Conservation (phyloP, 768 basidiomycete species). For the Panaeolus papilionaceus region DNA sequence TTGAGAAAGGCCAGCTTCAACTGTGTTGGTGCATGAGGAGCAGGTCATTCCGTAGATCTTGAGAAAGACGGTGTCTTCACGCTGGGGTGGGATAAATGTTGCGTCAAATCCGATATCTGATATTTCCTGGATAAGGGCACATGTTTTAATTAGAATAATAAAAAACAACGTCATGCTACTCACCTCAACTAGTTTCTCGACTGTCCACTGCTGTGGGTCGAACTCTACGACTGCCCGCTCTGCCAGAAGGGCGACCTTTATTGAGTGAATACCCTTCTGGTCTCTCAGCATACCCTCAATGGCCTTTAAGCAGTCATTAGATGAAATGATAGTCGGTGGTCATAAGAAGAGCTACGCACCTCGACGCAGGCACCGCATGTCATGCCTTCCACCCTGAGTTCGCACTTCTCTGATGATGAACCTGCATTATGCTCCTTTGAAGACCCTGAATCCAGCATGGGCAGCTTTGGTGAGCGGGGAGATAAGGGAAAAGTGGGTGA, state of each 20-base stretch:
- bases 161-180: conserved; percentile 32
- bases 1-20: conserved; percentile 71
- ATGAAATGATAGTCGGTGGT: conserved; percentile 3
- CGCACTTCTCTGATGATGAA: conserved; percentile 60
- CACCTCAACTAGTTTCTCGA: conserved; percentile 80
- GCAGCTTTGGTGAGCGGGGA: not conserved
- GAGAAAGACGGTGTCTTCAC: conserved; percentile 72
- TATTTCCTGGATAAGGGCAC: conserved; percentile 69
- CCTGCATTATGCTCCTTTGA: conserved; percentile 5
- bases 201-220: conserved; percentile 81
- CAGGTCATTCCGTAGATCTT: conserved; percentile 94
- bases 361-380: conserved; percentile 90
- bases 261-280: conserved; percentile 87
- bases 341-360: conserved; percentile 48
- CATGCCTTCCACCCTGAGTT: conserved; percentile 88
- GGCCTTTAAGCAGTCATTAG: conserved; percentile 49
- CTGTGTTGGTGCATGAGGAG: conserved; percentile 77
- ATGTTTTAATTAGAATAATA: conserved; percentile 17
- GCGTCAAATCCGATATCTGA: conserved; percentile 94
- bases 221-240: conserved; percentile 93
- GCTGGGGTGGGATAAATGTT: conserved; percentile 68
- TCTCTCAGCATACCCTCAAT: conserved; percentile 85
- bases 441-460: conserved; percentile 14
- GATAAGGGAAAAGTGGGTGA: not conserved
- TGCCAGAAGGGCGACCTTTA: conserved; percentile 97